Base-by-base conservation (phyloP, 202 grass and related monocot species). In the Setaria italica region DNA sequence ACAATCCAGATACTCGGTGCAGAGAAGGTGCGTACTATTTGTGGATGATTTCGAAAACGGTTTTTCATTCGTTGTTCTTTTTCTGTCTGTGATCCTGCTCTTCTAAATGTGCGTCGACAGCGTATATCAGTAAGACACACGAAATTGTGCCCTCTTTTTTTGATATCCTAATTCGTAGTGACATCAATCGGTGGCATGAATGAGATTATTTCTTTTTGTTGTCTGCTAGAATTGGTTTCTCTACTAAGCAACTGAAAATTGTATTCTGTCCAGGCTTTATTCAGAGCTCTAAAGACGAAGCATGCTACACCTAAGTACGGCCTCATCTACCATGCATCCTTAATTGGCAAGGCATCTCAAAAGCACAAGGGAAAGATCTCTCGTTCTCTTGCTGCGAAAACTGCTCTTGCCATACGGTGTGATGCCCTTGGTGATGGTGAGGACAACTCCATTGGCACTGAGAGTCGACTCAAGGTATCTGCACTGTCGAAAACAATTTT, bases 1-100 rank as follows among this genome's bases (percentile, higher is more conserved):
- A 99, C 97, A 58, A 94, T 99, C 86, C 97, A 99, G 87, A 97
- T 99, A 87, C 92, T 99, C 49, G 97, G 97, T 77, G 94, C 97
- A 62, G 97, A 99, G 82, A 99, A 97, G 97, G 97, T 97, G 62
- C 63, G 43, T 74, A 19, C 6, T 49, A 63, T 37, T 41, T 69
- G 34, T 78, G 9, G 14, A 29, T 58, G 8, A 69, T 46, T 9
- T 2, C 68, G 1, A 10, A 17, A 57, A 33, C 1, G 10, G 20
- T 54, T 33, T 2, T 9, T 33, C 30, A 62, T 82, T 71, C 62
- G 51, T 9, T 13, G 46, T 55, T 69, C 1, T 4, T 25, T 30
- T 62, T 42, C 21, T 12, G 0, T 8, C 0, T 39, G 1, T 45
- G 32, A 17, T 67, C 35, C 14, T 70, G 45, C 19, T 2, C 20